Evolutionary conservation across 2,329 filamentous ascomycete species (phyloP).

Genomic region (Apiospora koreana): DNA sequence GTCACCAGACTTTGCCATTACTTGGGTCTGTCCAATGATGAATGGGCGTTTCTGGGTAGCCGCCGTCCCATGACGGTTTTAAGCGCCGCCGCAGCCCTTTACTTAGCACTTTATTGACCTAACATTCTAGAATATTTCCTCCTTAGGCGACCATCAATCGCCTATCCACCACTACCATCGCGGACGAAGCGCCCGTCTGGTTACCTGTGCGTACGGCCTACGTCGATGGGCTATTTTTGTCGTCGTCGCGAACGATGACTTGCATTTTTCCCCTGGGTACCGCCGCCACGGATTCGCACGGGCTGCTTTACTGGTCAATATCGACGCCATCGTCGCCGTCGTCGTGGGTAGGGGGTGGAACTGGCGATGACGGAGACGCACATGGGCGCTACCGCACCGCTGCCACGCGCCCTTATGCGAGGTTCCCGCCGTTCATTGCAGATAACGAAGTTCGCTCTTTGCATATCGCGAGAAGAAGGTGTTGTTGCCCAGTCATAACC

Average conservation of each 20-base stretch:
- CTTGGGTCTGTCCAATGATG: neutral
- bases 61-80: slow-evolving; percentile 3
- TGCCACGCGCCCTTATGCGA: neutral
- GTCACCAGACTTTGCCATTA: neutral
- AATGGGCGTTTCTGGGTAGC: neutral
- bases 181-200: neutral
- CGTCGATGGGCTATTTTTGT: neutral
- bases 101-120: neutral
- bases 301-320: neutral
- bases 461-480: neutral
- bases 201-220: slow-evolving; percentile 1
- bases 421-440: slow-evolving; percentile 5
- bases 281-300: neutral
- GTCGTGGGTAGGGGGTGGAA: neutral
- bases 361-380: neutral
- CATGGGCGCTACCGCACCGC: neutral
- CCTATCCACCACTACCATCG: slow-evolving; percentile 4
- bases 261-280: neutral
- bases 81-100: neutral
- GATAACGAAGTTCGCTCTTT: neutral
- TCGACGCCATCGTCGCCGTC: neutral
- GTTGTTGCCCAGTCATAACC: neutral
- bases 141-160: neutral
- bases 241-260: neutral
- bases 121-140: slow-evolving; percentile 5